Percentiles rank a stretch among this genome's conserved stretches.
phyloP scores from a whole-genome alignment of 75 land plant species.

The Picea sitchensis region DNA sequence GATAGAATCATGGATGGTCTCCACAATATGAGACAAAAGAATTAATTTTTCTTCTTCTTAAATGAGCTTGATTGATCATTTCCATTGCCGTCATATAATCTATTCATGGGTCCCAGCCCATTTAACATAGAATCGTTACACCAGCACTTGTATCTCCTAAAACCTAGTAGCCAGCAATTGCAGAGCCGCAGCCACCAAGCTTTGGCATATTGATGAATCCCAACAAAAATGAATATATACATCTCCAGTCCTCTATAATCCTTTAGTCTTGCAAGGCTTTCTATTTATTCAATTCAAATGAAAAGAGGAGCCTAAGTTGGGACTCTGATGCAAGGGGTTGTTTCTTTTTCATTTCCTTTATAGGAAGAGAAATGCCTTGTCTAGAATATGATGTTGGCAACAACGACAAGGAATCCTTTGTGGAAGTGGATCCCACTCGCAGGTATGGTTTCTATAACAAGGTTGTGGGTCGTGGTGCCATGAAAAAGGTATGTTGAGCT shows the following conservation, averaged over 20 bases:
- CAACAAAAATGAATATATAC: too few relatives aligned
- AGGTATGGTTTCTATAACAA: conserved; percentile 67
- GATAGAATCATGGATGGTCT: conserved; percentile 93
- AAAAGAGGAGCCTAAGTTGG: too few relatives aligned
- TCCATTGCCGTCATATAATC: conserved; percentile 99
- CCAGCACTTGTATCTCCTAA: conserved; percentile 59
- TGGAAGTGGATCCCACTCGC: conserved; percentile 66
- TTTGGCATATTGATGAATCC: too few relatives aligned
- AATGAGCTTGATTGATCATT: conserved; percentile 78
- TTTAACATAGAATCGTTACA: conserved; percentile 81
- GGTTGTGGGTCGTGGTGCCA: conserved; percentile 59
- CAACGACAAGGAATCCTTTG: conserved; percentile 35
- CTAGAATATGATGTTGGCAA: too few relatives aligned
- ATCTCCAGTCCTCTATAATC: too few relatives aligned
- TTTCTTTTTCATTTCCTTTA: too few relatives aligned
- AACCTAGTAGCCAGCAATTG: too few relatives aligned
- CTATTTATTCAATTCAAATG: not conserved
- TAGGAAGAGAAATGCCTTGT: too few relatives aligned
- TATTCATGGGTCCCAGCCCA: conserved; percentile 97
- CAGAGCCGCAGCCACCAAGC: too few relatives aligned
- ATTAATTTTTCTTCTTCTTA: conserved; percentile 46
- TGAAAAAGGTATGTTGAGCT: conserved; percentile 69
- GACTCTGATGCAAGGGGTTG: too few relatives aligned
- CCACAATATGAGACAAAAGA: conserved; percentile 92
- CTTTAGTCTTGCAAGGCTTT: too few relatives aligned